These are phyloP conservation scores for Morella rubra DNA, from an alignment of 306 rosid genomes.

Conservation along the genomic window DNA sequence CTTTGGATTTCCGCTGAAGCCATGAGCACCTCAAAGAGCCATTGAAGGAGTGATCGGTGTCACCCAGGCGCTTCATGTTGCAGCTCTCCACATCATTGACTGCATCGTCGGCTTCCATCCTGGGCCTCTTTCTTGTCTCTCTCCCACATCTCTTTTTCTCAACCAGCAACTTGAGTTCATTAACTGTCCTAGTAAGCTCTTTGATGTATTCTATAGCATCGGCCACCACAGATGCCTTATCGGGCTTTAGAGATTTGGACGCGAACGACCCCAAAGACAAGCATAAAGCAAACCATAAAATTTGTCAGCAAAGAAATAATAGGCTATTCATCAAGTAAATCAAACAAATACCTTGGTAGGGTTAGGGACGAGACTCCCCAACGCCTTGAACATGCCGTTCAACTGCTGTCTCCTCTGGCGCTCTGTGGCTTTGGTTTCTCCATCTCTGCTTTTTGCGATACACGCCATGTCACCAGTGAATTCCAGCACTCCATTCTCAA, in stretches of 20 bases:
- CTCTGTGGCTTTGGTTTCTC: slow-evolving; percentile 52
- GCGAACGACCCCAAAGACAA: not conserved
- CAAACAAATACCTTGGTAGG: slow-evolving; percentile 57
- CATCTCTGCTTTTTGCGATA: slow-evolving; percentile 47
- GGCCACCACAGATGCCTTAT: slow-evolving; percentile 76
- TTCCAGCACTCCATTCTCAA: slow-evolving; percentile 71
- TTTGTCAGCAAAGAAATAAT: not conserved
- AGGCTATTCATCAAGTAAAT: not conserved
- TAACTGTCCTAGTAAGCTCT: slow-evolving; percentile 65
- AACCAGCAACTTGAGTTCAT: slow-evolving; percentile 53
- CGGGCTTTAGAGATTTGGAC: slow-evolving; percentile 41
- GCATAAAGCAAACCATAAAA: not conserved
- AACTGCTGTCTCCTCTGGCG: slow-evolving; percentile 59
- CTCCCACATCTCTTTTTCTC: slow-evolving; percentile 63
- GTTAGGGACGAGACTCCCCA: slow-evolving; percentile 59
- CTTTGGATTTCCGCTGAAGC: slow-evolving; percentile 89
- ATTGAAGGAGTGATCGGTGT: slow-evolving; percentile 48
- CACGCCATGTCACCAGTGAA: slow-evolving; percentile 43
- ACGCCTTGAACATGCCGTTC: slow-evolving; percentile 41
- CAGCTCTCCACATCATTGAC: slow-evolving; percentile 54
- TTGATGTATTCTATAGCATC: slow-evolving; percentile 65
- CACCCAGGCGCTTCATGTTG: slow-evolving; percentile 63
- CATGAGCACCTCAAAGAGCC: slow-evolving; percentile 71
- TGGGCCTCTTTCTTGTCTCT: slow-evolving; percentile 65
- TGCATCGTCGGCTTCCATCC: slow-evolving; percentile 43